Percentiles rank a stretch among this genome's conserved stretches.
Evolutionary conservation across 768 basidiomycete species (phyloP).

Genomic region (Russula emetica): DNA sequence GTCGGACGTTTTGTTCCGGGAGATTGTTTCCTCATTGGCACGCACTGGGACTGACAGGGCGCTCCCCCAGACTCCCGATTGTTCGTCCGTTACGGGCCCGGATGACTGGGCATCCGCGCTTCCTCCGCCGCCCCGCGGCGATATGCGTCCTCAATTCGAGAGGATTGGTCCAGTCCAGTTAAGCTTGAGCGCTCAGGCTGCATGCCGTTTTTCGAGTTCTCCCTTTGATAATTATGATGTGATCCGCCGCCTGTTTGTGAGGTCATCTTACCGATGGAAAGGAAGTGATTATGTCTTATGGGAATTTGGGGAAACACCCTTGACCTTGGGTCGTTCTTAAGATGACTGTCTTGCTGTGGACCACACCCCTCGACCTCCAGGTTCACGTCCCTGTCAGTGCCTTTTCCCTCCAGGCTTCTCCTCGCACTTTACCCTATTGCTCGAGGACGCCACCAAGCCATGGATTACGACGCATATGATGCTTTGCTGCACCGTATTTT

Average conservation of each 20-base stretch:
- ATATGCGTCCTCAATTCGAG: not conserved
- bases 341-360: slow-evolving; percentile 19
- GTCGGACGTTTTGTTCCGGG: not conserved
- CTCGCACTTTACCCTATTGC: not conserved
- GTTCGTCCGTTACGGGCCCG: too few relatives aligned
- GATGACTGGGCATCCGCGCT: slow-evolving; percentile 4
- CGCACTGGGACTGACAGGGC: too few relatives aligned
- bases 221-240: not conserved
- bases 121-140: slow-evolving; percentile 8
- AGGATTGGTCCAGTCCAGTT: not conserved
- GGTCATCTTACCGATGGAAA: not conserved
- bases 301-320: not conserved
- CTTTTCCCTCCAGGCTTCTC: slow-evolving; percentile 7
- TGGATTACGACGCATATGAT: slow-evolving; percentile 80
- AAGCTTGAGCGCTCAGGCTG: not conserved
- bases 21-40: not conserved
- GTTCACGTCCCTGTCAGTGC: slow-evolving; percentile 9
- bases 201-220: not conserved
- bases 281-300: not conserved
- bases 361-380: slow-evolving; percentile 17
- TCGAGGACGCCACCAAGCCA: slow-evolving; percentile 31
- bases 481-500: slow-evolving; percentile 78
- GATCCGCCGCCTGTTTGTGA: slow-evolving; percentile 7
- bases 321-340: not conserved
- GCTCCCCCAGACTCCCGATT: too few relatives aligned